A percentile compares a stretch with the other conserved stretches of the same genome.
Conservation (phyloP, 345 rosid genomes). For the Lumnitzera racemosa region DNA sequence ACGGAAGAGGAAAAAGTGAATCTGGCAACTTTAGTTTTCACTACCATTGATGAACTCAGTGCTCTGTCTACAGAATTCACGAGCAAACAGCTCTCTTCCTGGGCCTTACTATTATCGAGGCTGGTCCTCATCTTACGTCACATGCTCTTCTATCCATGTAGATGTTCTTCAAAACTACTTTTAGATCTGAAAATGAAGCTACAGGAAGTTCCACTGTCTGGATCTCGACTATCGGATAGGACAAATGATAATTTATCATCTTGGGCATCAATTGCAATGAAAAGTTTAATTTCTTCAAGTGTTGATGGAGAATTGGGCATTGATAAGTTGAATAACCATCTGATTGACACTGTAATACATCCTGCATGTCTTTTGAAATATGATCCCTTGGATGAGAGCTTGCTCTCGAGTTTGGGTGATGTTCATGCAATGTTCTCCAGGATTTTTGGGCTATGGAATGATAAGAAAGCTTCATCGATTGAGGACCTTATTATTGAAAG, state of each 20-base stretch:
- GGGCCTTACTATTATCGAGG: conserved; percentile 86
- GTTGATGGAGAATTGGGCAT: conserved; percentile 51
- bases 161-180: conserved; percentile 70
- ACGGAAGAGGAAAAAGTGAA: conserved; percentile 56
- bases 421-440: conserved; percentile 42
- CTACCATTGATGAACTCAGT: conserved; percentile 39
- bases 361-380: conserved; percentile 48
- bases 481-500: conserved; percentile 91
- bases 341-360: conserved; percentile 56
- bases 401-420: conserved; percentile 47
- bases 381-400: conserved; percentile 37
- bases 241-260: conserved; percentile 57
- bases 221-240: conserved; percentile 25
- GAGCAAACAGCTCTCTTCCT: conserved; percentile 54
- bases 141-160: conserved; percentile 58
- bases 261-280: conserved; percentile 51
- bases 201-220: conserved; percentile 55
- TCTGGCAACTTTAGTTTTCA: conserved; percentile 45
- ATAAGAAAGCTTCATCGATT: conserved; percentile 48
- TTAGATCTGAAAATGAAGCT: conserved; percentile 63
- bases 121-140: conserved; percentile 75
- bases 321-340: conserved; percentile 48
- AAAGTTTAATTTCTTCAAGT: conserved; percentile 40
- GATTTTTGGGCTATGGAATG: conserved; percentile 77
- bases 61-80: conserved; percentile 31